Evolutionary conservation across 163 green algal genomes (phyloP).

Genomic region (Coccomyxa subellipsoidea): DNA sequence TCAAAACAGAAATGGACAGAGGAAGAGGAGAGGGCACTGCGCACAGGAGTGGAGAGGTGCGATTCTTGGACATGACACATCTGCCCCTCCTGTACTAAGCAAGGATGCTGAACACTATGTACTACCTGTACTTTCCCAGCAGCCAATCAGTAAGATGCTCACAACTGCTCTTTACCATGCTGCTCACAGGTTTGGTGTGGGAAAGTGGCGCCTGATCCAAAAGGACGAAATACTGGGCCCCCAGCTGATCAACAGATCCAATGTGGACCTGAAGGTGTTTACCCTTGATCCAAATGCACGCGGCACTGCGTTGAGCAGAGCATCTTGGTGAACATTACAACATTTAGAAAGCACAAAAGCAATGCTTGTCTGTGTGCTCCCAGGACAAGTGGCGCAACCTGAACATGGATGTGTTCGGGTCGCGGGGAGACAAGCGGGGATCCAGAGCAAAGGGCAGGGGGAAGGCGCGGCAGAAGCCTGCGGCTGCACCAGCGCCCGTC

Average conservation of each 20-base stretch:
- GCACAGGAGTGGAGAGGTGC: constrained; percentile 26
- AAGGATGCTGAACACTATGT: no score
- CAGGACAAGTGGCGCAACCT: constrained; percentile 40
- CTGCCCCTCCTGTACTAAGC: background rate
- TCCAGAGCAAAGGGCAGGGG: background rate
- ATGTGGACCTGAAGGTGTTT: constrained; percentile 33
- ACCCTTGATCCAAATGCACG: no score
- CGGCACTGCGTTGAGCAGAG: background rate
- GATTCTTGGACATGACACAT: background rate
- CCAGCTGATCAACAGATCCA: constrained; percentile 23
- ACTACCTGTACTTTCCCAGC: no score
- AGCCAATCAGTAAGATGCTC: no score
- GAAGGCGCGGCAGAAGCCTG: background rate
- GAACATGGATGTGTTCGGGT: constrained; percentile 18
- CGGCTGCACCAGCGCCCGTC: background rate
- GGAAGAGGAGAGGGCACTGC: constrained; percentile 30
- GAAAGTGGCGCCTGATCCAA: constrained; percentile 37
- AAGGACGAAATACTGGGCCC: constrained; percentile 20
- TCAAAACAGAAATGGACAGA: constrained; percentile 35
- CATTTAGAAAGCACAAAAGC: background rate
- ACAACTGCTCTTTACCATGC: no score
- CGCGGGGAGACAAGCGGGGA: constrained; percentile 6
- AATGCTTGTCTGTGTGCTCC: background rate
- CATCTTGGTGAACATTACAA: background rate
- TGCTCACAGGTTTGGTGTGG: constrained; percentile 23